Conservation (phyloP, 2,329 filamentous ascomycete genomes). For the Rutstroemia sp. region DNA sequence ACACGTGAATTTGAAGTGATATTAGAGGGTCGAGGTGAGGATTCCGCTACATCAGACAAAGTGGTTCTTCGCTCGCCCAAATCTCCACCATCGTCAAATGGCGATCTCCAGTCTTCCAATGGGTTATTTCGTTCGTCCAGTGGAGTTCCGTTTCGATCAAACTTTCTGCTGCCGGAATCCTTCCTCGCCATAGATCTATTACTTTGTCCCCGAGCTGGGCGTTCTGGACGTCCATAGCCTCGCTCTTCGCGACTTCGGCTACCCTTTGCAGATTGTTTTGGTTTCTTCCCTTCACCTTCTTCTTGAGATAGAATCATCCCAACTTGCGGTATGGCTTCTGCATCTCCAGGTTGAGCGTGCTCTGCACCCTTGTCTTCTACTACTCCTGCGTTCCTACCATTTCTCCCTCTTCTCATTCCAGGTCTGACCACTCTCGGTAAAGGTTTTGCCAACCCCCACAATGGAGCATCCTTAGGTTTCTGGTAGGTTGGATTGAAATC, state of each 20-base stretch:
- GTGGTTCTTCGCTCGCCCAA: background rate
- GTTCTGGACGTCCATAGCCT: constrained; percentile 4
- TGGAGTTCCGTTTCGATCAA: constrained; percentile 2
- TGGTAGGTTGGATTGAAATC: constrained; percentile 14
- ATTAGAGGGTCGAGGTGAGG: background rate
- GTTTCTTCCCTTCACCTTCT: constrained; percentile 1
- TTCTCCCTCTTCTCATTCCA: constrained; percentile 11
- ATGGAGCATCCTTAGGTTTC: constrained; percentile 9
- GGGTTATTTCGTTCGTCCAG: constrained; percentile 10
- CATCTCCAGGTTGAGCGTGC: constrained; percentile 2
- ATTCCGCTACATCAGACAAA: constrained; percentile 3
- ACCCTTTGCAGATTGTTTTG: constrained; percentile 11
- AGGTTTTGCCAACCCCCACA: constrained; percentile 17
- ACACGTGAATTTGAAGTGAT: background rate
- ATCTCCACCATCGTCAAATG: background rate
- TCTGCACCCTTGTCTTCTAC: constrained; percentile 10
- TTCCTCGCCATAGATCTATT: background rate
- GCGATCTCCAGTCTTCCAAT: constrained; percentile 11
- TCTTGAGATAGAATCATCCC: constrained; percentile 15
- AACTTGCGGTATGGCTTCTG: constrained; percentile 12
- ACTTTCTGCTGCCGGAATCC: background rate
- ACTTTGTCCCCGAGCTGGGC: background rate
- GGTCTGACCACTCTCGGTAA: constrained; percentile 14
- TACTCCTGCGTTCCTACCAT: background rate
- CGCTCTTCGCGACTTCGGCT: background rate